Percentiles rank a stretch among this genome's conserved stretches.
phyloP scores from a whole-genome alignment of 2,329 filamentous ascomycete genomes.

The Phaeosphaeria sp. region DNA sequence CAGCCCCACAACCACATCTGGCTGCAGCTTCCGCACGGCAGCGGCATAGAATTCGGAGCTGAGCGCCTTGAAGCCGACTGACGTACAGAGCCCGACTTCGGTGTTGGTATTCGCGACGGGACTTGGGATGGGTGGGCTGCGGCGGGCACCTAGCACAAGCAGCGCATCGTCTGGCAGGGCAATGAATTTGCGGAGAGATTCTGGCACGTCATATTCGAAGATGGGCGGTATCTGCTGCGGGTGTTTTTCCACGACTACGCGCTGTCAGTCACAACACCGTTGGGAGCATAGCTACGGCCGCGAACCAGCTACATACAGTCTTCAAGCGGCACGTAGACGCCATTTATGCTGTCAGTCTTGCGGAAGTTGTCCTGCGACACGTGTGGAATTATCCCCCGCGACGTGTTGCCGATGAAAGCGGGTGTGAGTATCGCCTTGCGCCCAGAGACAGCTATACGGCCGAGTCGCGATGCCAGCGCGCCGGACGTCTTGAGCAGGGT shows the following conservation, averaged over 20 bases:
- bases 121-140: constrained; percentile 76
- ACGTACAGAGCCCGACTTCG: constrained; percentile 80
- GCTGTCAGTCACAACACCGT: constrained; percentile 50
- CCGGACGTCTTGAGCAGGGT: constrained; percentile 49
- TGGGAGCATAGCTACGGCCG: constrained; percentile 3
- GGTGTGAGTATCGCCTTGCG: constrained; percentile 79
- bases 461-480: constrained; percentile 67
- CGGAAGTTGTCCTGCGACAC: constrained; percentile 82
- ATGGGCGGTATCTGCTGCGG: constrained; percentile 58
- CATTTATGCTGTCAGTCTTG: constrained; percentile 69
- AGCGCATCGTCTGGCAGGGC: constrained; percentile 70
- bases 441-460: constrained; percentile 67
- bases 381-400: constrained; percentile 85
- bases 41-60: constrained; percentile 73
- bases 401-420: constrained; percentile 79
- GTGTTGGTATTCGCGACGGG: constrained; percentile 73
- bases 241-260: constrained; percentile 68
- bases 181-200: constrained; percentile 77
- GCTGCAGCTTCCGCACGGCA: constrained; percentile 68
- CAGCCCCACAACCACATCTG: constrained; percentile 81
- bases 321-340: constrained; percentile 83
- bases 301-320: constrained; percentile 75
- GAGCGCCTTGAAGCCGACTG: constrained; percentile 80
- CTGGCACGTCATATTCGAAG: constrained; percentile 56
- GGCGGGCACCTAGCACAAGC: constrained; percentile 77